These are phyloP conservation scores for Leucosporidium creatinivorum DNA, from an alignment of 768 basidiomycete genomes.

Conservation along the genomic window DNA sequence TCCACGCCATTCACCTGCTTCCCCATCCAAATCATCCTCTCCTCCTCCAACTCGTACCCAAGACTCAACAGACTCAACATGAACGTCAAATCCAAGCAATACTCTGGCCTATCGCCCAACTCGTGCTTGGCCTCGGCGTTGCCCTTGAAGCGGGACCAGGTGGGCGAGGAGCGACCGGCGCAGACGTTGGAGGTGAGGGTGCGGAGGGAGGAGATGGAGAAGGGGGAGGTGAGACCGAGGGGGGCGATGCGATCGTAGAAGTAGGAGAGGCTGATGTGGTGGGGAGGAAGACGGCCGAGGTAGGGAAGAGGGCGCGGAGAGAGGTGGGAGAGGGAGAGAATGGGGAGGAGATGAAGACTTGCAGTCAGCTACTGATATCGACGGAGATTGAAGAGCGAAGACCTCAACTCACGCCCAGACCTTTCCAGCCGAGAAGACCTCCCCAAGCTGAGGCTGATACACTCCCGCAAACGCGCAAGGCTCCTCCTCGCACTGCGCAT, in stretches of 20 bases:
- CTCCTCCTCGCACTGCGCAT: constrained; percentile 83
- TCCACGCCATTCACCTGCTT: constrained; percentile 85
- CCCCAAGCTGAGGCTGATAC: constrained; percentile 85
- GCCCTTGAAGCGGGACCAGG: constrained; percentile 46
- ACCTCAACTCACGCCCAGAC: constrained; percentile 33
- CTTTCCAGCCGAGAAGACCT: constrained; percentile 74
- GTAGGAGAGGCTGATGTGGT: constrained; percentile 64
- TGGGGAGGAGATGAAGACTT: too few relatives aligned
- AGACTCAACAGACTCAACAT: constrained; percentile 79
- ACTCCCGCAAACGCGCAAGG: constrained; percentile 97
- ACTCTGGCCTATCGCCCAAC: constrained; percentile 76
- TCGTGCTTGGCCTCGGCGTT: constrained; percentile 54
- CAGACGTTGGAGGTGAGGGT: constrained; percentile 65
- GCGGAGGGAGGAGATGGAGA: constrained; percentile 35
- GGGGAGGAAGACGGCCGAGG: neutral
- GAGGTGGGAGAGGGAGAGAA: neutral
- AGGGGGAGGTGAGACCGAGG: constrained; percentile 45
- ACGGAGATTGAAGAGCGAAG: neutral
- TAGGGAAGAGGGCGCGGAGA: neutral
- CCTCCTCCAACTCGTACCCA: constrained; percentile 79
- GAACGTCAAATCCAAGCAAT: constrained; percentile 92
- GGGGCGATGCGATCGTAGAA: constrained; percentile 92
- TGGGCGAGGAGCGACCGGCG: constrained; percentile 58
- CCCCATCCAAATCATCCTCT: constrained; percentile 58
- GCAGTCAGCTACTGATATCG: neutral